These are phyloP conservation scores for Polygonum maritimum DNA, from an alignment of 148 eudicot species.

Conservation along the genomic window DNA sequence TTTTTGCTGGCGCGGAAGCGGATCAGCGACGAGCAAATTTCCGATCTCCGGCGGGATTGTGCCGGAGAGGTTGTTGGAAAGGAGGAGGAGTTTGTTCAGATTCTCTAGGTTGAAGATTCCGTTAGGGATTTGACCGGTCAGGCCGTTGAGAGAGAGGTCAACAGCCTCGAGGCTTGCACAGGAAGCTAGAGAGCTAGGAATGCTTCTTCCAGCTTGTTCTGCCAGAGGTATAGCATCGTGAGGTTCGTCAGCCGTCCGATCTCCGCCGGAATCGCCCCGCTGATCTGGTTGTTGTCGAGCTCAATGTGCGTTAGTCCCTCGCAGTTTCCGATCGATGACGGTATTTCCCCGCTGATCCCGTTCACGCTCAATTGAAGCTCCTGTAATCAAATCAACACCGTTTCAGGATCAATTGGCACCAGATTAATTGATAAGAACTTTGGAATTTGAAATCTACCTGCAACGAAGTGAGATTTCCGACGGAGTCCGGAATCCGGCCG, in stretches of 20 bases:
- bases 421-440: neutral
- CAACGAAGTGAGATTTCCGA: constrained; percentile 40
- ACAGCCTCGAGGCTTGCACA: constrained; percentile 56
- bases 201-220: constrained; percentile 60
- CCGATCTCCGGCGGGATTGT: constrained; percentile 60
- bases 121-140: constrained; percentile 64
- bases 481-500: constrained; percentile 47
- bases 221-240: constrained; percentile 61
- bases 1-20: constrained; percentile 67
- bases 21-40: constrained; percentile 53
- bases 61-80: constrained; percentile 75
- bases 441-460: neutral
- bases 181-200: constrained; percentile 43
- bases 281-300: constrained; percentile 76
- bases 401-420: neutral
- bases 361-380: constrained; percentile 77
- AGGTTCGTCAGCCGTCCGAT: constrained; percentile 55
- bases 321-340: constrained; percentile 56
- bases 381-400: too few relatives aligned
- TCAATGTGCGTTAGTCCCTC: constrained; percentile 58
- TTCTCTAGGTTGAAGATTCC: constrained; percentile 55
- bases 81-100: constrained; percentile 55
- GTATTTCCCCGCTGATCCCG: constrained; percentile 64
- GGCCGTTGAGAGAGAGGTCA: constrained; percentile 57
- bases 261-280: constrained; percentile 61